Evolutionary conservation across 768 basidiomycete genomes (phyloP), one percentile per base, ranked within the genome.

Genomic region (Amanita inopinata): DNA sequence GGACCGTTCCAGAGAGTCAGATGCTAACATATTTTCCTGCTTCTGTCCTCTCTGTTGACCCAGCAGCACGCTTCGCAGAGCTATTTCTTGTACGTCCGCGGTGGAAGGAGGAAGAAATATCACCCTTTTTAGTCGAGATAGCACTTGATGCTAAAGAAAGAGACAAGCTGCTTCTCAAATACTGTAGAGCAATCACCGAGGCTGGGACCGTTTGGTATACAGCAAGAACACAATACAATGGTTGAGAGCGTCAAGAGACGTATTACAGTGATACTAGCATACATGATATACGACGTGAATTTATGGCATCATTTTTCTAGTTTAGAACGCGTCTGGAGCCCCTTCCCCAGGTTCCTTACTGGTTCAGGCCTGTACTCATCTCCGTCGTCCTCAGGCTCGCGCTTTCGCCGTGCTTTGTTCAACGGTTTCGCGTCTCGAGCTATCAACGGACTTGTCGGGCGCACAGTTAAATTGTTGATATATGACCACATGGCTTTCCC

Each of bases 101-200:
- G 33, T 92, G 90, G 89, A 78, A 72, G 53, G 73, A 70, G 4
- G 78, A 83, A 9, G 89, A 93, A 12, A 84, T 97, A 46, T 61
- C 65, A 19, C 86, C 84, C 3, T 98, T 93, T 63, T 63, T 98
- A 9, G 61, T 67, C 4, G 90, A 90, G 48, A 78, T 96, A 43
- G 82, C 82, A 0, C 67, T 91, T n/a, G 80, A 88, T 55, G 63
- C 67, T 5, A 94, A 96, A 60, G 89, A 89, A 54, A 70, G 86
- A 30, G 93, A 98, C 56, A 90, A 82, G 57, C 56, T 94, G 48
- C 63, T 96, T 28, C 73, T 89, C 32, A 97, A 91, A 63, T 87
- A 83, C 54, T 87, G 87, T 25, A 69, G 93, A 34, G 75, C 85
- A 2, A 71, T 80, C 32, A 86, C 81, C 39, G 82, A 85, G 39